Evolutionary conservation across 139 green algal genomes (phyloP).

Genomic region (Tetraselmis chui): DNA sequence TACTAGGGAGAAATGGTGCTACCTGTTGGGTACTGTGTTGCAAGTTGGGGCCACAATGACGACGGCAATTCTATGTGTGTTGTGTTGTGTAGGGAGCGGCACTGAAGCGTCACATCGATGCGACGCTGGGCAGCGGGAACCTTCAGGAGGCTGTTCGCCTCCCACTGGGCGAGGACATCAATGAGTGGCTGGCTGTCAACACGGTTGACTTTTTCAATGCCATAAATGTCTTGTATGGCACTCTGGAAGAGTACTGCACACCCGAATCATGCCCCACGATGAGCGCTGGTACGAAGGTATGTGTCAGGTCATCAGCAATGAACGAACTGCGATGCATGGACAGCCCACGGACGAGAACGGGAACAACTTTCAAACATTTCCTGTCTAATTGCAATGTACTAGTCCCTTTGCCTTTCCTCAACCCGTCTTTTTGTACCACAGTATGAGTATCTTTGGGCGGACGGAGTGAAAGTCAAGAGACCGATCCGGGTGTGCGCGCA

Average conservation of each 20-base stretch:
- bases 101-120: slow-evolving; percentile 86
- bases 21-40: neutral
- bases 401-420: no score
- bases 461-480: slow-evolving; percentile 90
- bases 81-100: slow-evolving; percentile 53
- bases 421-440: no score
- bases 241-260: slow-evolving; percentile 91
- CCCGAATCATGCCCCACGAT: slow-evolving; percentile 84
- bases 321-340: no score
- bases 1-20: neutral
- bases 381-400: no score
- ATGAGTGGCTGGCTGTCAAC: slow-evolving; percentile 81
- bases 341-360: no score
- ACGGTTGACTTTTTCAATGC: slow-evolving; percentile 96
- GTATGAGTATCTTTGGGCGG: slow-evolving; percentile 98
- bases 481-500: slow-evolving; percentile 85
- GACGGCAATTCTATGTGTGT: neutral
- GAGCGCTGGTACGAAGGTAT: slow-evolving; percentile 87
- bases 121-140: slow-evolving; percentile 78
- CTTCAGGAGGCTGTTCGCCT: slow-evolving; percentile 76
- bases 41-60: neutral
- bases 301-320: no score
- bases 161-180: slow-evolving; percentile 61
- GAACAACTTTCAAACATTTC: no score
- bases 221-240: slow-evolving; percentile 85